phyloP scores from a whole-genome alignment of 306 rosid genomes.

The Cucumis sativus region DNA sequence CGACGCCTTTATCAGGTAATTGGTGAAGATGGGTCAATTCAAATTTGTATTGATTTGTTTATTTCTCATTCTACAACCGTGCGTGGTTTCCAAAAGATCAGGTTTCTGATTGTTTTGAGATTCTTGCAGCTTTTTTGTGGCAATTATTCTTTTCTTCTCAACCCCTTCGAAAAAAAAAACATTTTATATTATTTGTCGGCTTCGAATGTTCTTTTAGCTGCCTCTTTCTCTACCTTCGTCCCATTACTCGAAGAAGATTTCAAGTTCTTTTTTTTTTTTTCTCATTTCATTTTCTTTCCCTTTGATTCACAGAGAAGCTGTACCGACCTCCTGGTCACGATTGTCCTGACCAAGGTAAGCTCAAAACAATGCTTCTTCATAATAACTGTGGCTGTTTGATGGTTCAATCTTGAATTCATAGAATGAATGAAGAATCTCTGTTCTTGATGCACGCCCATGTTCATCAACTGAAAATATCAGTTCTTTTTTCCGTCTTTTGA shows the following conservation, averaged over 20 bases:
- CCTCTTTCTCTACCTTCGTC: neutral
- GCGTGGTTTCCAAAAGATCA: neutral
- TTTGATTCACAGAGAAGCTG: conserved; percentile 44
- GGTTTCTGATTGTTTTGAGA: neutral
- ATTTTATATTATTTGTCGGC: conserved; percentile 1
- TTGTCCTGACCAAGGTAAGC: conserved; percentile 36
- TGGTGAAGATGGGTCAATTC: neutral
- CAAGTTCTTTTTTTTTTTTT: neutral
- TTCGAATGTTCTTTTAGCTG: conserved; percentile 1
- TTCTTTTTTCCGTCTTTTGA: neutral
- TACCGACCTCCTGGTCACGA: conserved; percentile 31
- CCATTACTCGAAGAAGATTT: neutral
- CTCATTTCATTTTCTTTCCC: neutral
- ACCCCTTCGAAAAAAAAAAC: neutral
- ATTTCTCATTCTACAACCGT: neutral
- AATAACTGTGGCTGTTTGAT: neutral
- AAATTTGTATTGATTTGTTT: neutral
- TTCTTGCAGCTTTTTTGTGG: conserved; percentile 4
- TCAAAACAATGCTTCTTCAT: conserved; percentile 2
- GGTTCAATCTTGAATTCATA: neutral
- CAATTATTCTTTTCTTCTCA: neutral
- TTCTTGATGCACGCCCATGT: neutral
- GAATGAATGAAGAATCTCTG: neutral
- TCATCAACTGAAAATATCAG: neutral
- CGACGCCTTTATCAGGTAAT: conserved; percentile 63